Conservation (phyloP, 352 stramenopile genomes). For the Globisporangium carolinianum region DNA sequence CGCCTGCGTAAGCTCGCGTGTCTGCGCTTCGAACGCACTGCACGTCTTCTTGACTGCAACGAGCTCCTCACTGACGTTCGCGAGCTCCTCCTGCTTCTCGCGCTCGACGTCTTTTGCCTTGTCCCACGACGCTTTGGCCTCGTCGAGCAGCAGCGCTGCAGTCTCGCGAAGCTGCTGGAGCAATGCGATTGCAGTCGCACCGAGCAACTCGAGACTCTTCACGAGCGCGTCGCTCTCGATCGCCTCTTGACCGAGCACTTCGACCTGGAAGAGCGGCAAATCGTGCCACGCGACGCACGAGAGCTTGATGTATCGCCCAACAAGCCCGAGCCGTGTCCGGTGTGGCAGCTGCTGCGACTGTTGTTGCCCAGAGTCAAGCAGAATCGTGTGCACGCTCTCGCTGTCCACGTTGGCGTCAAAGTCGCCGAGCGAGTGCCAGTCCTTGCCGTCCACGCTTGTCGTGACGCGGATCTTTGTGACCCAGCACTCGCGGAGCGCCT, state of each 20-base stretch:
- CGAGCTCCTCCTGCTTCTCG: conserved; percentile 75
- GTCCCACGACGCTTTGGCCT: conserved; percentile 66
- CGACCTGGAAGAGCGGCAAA: conserved; percentile 49
- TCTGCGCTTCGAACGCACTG: conserved; percentile 33
- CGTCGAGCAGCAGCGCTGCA: conserved; percentile 46
- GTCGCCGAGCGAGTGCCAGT: conserved; percentile 53
- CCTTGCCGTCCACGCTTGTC: conserved; percentile 51
- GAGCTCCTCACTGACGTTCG: conserved; percentile 43
- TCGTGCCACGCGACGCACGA: conserved; percentile 61
- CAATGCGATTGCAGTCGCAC: conserved; percentile 27
- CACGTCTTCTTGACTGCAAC: conserved; percentile 42
- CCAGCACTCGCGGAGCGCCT: conserved; percentile 26
- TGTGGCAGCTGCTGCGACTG: conserved; percentile 5
- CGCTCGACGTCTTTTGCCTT: conserved; percentile 65
- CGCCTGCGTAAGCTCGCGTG: conserved; percentile 2
- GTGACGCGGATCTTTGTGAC: conserved; percentile 55
- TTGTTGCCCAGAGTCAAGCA: conserved; percentile 12
- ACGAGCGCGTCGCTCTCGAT: conserved; percentile 42
- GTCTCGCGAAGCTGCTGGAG: conserved; percentile 50
- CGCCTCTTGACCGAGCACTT: conserved; percentile 56
- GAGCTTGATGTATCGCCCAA: conserved; percentile 59
- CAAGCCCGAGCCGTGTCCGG: conserved; percentile 1
- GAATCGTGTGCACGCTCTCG: conserved; percentile 22
- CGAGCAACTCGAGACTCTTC: conserved; percentile 34
- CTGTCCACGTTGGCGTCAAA: conserved; percentile 52